Percentiles rank a stretch among this genome's conserved stretches.
These are phyloP conservation scores for Xylariaceae sp. DNA, from an alignment of 2,329 filamentous ascomycete genomes.

Conservation along the genomic window DNA sequence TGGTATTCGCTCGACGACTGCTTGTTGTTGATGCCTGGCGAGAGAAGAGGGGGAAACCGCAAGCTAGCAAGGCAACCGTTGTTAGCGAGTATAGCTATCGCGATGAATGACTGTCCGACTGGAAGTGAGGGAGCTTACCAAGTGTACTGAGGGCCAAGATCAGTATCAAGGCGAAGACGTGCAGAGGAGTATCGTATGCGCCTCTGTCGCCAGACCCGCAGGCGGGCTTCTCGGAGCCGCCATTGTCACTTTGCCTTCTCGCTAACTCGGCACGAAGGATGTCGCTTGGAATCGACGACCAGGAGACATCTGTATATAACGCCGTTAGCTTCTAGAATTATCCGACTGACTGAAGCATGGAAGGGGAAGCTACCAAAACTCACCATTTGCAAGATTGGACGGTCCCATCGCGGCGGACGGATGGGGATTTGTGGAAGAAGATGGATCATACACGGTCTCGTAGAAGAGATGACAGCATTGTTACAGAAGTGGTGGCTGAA, in stretches of 20 bases:
- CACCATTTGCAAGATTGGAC: constrained; percentile 12
- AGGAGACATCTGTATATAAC: constrained; percentile 42
- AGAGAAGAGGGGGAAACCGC: constrained; percentile 70
- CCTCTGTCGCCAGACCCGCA: constrained; percentile 61
- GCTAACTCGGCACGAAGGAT: constrained; percentile 59
- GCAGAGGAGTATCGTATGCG: constrained; percentile 68
- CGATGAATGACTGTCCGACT: too few relatives aligned
- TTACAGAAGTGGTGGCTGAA: not conserved
- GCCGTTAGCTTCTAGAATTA: constrained; percentile 5
- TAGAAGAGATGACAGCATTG: constrained; percentile 12
- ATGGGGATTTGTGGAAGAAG: not conserved
- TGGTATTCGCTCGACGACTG: constrained; percentile 61
- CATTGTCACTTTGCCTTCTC: constrained; percentile 48
- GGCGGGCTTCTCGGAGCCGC: constrained; percentile 49
- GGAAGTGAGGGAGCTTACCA: constrained; percentile 48
- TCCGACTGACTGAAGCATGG: not conserved
- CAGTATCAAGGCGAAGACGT: constrained; percentile 71
- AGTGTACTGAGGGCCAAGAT: constrained; percentile 67
- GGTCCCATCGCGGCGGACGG: constrained; percentile 6
- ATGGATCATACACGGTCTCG: not conserved
- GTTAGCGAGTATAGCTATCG: constrained; percentile 6
- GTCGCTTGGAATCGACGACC: constrained; percentile 59
- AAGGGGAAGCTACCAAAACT: constrained; percentile 3
- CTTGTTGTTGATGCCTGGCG: constrained; percentile 56
- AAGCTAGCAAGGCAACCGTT: constrained; percentile 50